Base-by-base conservation (phyloP, 2,329 filamentous ascomycete species). In the Exophiala alcalophila region DNA sequence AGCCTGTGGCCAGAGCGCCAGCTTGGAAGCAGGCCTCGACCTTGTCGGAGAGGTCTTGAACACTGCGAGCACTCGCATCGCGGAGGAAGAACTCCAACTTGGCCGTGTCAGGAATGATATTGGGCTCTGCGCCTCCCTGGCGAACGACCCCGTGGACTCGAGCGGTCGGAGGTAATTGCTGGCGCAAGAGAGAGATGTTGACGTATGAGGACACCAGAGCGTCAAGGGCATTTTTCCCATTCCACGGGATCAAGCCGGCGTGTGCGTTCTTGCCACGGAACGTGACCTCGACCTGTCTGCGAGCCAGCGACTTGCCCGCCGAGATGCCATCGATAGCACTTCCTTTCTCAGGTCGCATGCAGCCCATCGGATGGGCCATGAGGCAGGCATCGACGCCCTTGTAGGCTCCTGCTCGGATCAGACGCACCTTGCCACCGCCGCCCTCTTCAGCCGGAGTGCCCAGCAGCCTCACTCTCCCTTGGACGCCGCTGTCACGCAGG, bases 171-270 rank as follows among this genome's bases (percentile, higher is more conserved):
- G 69, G 66, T 3, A 75, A 68, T 56, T 81, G 77, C 57, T 80
- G 77, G 1, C 78, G 69, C 4, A 81, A 63, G 0, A 75, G 65
- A 0, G 72, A 69, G 3, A 81, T 58, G 29, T 63, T 64, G 30
- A 62, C 62, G 44, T 69, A 69, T 0, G 64, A 70, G 0, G 67
- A 64, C 2, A 80, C 64, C 15, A 78, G 55, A 0, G 76, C 77
- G 51, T 81, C 78, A 0, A 80, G 67, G 0, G 78, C 77, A 54
- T 81, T 81, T 51, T 75, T 67, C 0, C 78, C 78, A 4, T 76
- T 65, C 76, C 76, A 80, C 0, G 77, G 78, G n/a, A 65, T 71
- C 3, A 71, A 70, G 0, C 72, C 76, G 0, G 76, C 77, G 50
- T 81, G 77, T 0, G 78, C 75, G 41, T 71, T 72, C 36, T 68